A percentile compares a stretch with the other conserved stretches of the same genome.
Evolutionary conservation across 73 alveolate genomes (phyloP).

Genomic region (Blepharisma japonicum): DNA sequence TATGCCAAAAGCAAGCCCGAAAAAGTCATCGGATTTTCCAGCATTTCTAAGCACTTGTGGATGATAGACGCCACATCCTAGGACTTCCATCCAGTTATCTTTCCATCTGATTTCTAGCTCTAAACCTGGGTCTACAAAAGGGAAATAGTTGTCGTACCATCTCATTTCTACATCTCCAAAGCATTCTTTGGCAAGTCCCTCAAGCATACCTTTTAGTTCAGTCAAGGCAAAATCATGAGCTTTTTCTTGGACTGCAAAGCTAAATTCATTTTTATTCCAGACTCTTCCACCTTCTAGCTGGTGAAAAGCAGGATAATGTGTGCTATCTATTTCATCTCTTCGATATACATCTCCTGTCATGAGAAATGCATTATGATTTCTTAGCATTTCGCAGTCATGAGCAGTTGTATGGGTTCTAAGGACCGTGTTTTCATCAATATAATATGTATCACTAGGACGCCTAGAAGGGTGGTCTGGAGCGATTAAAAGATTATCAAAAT

Average conservation of each 20-base stretch:
- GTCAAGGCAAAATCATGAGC: slow-evolving; percentile 56
- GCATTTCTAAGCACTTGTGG: slow-evolving; percentile 68
- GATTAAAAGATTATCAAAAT: slow-evolving; percentile 74
- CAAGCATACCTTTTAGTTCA: slow-evolving; percentile 70
- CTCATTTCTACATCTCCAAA: slow-evolving; percentile 88
- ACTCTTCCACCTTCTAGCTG: slow-evolving; percentile 83
- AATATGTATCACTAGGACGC: slow-evolving; percentile 76
- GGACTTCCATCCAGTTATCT: slow-evolving; percentile 83
- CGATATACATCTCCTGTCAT: slow-evolving; percentile 87
- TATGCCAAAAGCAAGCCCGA: slow-evolving; percentile 93
- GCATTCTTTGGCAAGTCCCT: slow-evolving; percentile 60
- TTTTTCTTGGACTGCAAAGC: slow-evolving; percentile 41
- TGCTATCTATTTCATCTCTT: slow-evolving; percentile 84
- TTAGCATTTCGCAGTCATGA: slow-evolving; percentile 70
- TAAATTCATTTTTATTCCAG: slow-evolving; percentile 49
- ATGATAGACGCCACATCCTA: slow-evolving; percentile 91
- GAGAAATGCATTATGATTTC: slow-evolving; percentile 62
- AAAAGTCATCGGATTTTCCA: slow-evolving; percentile 56
- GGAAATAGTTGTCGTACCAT: slow-evolving; percentile 84
- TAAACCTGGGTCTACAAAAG: slow-evolving; percentile 87
- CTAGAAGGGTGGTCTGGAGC: slow-evolving; percentile 79
- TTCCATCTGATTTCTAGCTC: slow-evolving; percentile 80
- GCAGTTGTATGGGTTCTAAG: slow-evolving; percentile 89
- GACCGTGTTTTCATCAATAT: slow-evolving; percentile 45
- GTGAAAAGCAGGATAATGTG: slow-evolving; percentile 93